Evolutionary conservation across 257 asterid genomes (phyloP).

Genomic region (Solanum virginianum): DNA sequence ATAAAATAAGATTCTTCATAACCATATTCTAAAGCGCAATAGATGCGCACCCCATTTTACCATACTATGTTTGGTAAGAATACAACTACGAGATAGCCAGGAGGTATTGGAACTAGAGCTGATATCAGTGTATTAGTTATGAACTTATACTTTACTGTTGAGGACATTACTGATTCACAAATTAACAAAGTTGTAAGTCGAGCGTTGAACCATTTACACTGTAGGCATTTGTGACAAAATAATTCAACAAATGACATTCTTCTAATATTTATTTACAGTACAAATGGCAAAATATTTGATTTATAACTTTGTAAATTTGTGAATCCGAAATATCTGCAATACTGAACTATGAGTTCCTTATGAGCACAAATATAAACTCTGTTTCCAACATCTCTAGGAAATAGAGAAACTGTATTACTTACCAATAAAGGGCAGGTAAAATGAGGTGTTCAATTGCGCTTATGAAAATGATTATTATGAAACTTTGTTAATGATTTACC

Average conservation of each 20-base stretch:
- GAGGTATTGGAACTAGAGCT: background rate
- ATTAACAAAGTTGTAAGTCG: background rate
- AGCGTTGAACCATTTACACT: background rate
- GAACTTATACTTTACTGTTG: background rate
- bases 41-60: background rate
- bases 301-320: no score
- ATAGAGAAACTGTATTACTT: background rate
- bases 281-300: no score
- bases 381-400: background rate
- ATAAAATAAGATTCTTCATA: background rate
- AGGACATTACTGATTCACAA: background rate
- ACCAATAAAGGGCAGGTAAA: background rate
- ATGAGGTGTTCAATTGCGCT: slow-evolving; percentile 55
- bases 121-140: background rate
- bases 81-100: background rate
- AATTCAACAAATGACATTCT: background rate
- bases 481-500: slow-evolving; percentile 95
- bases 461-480: slow-evolving; percentile 84
- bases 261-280: no score
- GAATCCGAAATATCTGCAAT: no score
- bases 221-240: background rate
- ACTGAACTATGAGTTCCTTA: background rate
- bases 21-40: no score
- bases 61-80: background rate
- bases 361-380: background rate